Evolutionary conservation across 345 rosid species (phyloP), one percentile per base, ranked within the genome.

Genomic region (Nephelium lappaceum): DNA sequence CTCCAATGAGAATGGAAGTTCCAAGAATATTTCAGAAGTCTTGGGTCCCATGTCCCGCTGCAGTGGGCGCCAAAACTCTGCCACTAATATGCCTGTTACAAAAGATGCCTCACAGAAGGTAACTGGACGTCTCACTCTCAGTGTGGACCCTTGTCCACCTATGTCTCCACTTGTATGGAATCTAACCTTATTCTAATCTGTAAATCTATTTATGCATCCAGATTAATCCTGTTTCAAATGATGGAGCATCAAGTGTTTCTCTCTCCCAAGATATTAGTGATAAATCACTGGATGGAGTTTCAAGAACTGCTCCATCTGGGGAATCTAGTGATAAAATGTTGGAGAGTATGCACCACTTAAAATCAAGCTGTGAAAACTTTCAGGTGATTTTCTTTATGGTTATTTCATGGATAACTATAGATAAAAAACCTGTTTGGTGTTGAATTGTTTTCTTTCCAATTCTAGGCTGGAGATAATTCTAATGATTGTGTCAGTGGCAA

Each of bases 101-200:
- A 53, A 53, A 47, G 81, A 75, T 79, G 63, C 78, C 43, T 80
- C 83, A 65, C 80, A 74, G 64, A 81, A 84, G 90, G 95, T 94
- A 82, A 81, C 31, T 81, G 41, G 77, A 51, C 77, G 76, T 80
- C 76, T 75, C 60, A 8, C 65, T 45, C 51, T 47, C 11, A 55
- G 31, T 18, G 7, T 23, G 60, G 49, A 18, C 47, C 38, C 63
- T 6, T 36, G 53, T 24, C 58, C 38, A 18, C 3, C 72, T 74
- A 51, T 72, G 68, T 19, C 36, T 31, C 64, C 67, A 41, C 18
- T 18, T 31, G 53, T 36, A 62, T 76, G 19, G 38, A 69, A 73
- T 68, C 66, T 70, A 12, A 51, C 47, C 25, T 8, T 72, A 53
- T 62, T 67, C 78, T 88, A 69, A 81, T 43, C 10, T 67, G 7